Percentiles rank a stretch among this genome's conserved stretches.
Conservation (phyloP, 805 yeast species). For the Yarrowia bubula region DNA sequence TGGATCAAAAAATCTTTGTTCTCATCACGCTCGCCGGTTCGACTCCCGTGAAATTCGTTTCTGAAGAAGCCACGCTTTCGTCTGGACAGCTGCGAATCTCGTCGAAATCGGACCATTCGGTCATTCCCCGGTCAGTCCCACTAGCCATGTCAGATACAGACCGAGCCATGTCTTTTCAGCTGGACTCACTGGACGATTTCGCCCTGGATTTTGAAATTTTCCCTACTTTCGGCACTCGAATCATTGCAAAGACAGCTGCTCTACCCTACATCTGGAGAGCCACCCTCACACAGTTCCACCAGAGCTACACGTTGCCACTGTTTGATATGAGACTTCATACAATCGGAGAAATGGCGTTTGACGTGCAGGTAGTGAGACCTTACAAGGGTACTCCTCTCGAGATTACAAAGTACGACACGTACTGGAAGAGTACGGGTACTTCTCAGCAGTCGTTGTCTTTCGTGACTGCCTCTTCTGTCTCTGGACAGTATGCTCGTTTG, state of each 20-base stretch:
- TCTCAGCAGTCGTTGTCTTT: slow-evolving; percentile 53
- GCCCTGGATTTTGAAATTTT: slow-evolving; percentile 82
- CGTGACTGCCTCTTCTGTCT: slow-evolving; percentile 86
- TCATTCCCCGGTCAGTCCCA: slow-evolving; percentile 82
- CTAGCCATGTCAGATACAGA: slow-evolving; percentile 72
- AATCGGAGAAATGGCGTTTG: slow-evolving; percentile 76
- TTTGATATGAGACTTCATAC: slow-evolving; percentile 77
- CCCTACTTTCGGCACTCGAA: slow-evolving; percentile 91
- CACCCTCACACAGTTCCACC: slow-evolving; percentile 33
- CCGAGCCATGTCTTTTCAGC: slow-evolving; percentile 75
- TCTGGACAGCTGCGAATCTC: slow-evolving; percentile 72
- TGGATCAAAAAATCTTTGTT: slow-evolving; percentile 83
- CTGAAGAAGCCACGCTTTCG: slow-evolving; percentile 41
- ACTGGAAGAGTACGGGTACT: slow-evolving; percentile 84
- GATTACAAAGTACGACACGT: slow-evolving; percentile 89
- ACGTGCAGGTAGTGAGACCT: slow-evolving; percentile 84
- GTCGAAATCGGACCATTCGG: slow-evolving; percentile 65
- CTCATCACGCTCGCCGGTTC: slow-evolving; percentile 54
- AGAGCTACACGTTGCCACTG: slow-evolving; percentile 57
- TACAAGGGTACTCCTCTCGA: slow-evolving; percentile 80
- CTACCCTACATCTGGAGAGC: slow-evolving; percentile 51
- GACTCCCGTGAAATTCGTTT: slow-evolving; percentile 47
- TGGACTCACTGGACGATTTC: slow-evolving; percentile 71
- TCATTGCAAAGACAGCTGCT: slow-evolving; percentile 86
- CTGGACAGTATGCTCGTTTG: slow-evolving; percentile 72